phyloP scores from a whole-genome alignment of 148 eudicot species.

The Salicornia ramosissima region DNA sequence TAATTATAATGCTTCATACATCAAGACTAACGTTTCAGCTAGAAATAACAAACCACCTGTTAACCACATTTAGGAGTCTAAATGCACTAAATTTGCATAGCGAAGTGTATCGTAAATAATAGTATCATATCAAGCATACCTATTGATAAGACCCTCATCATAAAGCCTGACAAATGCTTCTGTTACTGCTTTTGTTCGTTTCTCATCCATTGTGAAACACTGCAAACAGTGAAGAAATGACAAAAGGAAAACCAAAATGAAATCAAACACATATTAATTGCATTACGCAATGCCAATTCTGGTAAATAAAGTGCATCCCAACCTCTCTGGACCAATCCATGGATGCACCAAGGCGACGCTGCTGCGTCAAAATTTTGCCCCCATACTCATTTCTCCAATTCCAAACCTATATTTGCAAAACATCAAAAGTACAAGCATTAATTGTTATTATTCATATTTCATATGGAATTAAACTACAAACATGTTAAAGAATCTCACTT shows the following conservation, averaged over 20 bases:
- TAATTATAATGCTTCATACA: neutral
- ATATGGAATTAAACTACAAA: neutral
- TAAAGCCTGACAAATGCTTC: conserved; percentile 91
- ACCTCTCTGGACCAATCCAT: conserved; percentile 99
- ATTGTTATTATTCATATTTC: neutral
- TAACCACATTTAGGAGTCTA: neutral
- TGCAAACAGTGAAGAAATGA: conserved; percentile 18
- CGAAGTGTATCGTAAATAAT: neutral
- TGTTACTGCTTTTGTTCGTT: conserved; percentile 78
- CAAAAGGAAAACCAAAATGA: conserved; percentile 18
- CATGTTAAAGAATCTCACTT: conserved; percentile 48
- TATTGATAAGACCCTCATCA: conserved; percentile 81
- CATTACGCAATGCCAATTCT: neutral
- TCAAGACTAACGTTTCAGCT: neutral
- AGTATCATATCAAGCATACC: conserved; percentile 39
- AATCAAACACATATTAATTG: neutral
- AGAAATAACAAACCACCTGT: neutral
- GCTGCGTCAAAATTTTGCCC: conserved; percentile 79
- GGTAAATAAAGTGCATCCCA: neutral
- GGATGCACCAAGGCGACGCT: conserved; percentile 79
- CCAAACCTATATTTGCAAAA: conserved; percentile 64
- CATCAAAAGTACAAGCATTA: neutral
- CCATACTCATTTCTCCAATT: conserved; percentile 85
- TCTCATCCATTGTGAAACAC: conserved; percentile 99
- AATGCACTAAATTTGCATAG: too few relatives aligned